These are phyloP conservation scores for Haberlea rhodopensis DNA, from an alignment of 257 asterid genomes.

Conservation along the genomic window DNA sequence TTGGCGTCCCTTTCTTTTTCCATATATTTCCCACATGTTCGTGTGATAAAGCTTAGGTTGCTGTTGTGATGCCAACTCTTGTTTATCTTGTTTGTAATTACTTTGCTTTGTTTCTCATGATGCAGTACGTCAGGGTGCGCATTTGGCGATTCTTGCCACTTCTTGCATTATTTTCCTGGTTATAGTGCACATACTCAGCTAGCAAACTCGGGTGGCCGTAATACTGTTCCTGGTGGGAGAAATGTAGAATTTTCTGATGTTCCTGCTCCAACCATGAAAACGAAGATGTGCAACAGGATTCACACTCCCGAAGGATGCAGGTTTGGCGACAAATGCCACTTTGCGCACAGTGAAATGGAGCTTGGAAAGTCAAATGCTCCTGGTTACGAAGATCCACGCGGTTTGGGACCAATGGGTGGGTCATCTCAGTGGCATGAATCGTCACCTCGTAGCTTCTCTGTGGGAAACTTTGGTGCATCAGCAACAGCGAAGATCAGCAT, in stretches of 20 bases:
- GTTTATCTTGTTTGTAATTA: slow-evolving; percentile 23
- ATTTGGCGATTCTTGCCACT: slow-evolving; percentile 55
- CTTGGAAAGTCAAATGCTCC: slow-evolving; percentile 32
- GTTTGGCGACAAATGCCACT: slow-evolving; percentile 52
- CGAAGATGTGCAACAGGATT: slow-evolving; percentile 46
- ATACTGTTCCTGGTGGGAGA: slow-evolving; percentile 27
- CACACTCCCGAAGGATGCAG: slow-evolving; percentile 58
- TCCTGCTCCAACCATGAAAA: slow-evolving; percentile 33
- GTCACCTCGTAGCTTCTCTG: slow-evolving; percentile 27
- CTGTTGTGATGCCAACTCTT: background rate
- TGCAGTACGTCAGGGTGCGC: slow-evolving; percentile 59
- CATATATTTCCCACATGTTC: background rate
- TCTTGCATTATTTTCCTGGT: slow-evolving; percentile 49
- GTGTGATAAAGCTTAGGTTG: background rate
- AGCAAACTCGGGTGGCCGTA: slow-evolving; percentile 35
- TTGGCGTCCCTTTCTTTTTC: background rate
- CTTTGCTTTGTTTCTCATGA: slow-evolving; percentile 5
- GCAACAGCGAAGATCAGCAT: slow-evolving; percentile 57
- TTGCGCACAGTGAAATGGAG: slow-evolving; percentile 53
- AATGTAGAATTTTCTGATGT: slow-evolving; percentile 30
- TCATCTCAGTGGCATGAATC: slow-evolving; percentile 33
- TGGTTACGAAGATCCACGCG: slow-evolving; percentile 31
- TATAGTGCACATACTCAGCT: slow-evolving; percentile 46
- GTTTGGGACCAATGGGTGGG: slow-evolving; percentile 29
- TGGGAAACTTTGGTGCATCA: slow-evolving; percentile 50